Conservation (phyloP, 768 basidiomycete genomes). For the Tulasnella calospora region DNA sequence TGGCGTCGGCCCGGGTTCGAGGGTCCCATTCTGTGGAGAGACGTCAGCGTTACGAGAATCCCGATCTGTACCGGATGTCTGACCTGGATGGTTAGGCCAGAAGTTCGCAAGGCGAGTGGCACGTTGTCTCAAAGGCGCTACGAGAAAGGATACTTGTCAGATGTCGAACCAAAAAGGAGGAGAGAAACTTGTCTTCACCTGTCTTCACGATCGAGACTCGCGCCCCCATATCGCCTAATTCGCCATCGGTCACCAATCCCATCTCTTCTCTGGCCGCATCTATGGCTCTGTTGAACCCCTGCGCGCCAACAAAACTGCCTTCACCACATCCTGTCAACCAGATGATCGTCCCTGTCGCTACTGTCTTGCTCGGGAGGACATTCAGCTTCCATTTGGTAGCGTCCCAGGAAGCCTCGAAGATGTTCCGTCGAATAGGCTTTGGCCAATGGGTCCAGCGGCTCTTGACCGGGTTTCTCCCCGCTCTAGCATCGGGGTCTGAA, state of each 20-base stretch:
- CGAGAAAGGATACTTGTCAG: not conserved
- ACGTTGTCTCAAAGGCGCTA: constrained; percentile 10
- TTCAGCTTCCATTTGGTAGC: not conserved
- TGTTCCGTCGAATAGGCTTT: not conserved
- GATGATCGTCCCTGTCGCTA: not conserved
- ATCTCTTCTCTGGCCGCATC: constrained; percentile 26
- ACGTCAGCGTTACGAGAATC: not conserved
- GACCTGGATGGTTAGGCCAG: not conserved
- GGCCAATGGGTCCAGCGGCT: not conserved
- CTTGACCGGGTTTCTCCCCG: not conserved
- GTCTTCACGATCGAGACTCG: constrained; percentile 22
- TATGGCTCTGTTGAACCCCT: constrained; percentile 17
- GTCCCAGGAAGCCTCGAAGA: not conserved
- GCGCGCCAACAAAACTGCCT: constrained; percentile 11
- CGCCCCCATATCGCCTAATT: constrained; percentile 23
- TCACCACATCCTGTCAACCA: constrained; percentile 21
- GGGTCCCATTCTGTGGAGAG: not conserved
- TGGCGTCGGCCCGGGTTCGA: not conserved
- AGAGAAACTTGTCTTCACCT: not conserved
- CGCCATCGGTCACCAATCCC: constrained; percentile 11
- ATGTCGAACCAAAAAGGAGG: not conserved
- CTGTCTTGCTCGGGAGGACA: not conserved
- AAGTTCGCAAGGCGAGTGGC: not conserved
- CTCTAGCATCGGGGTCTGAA: not conserved
- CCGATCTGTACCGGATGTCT: not conserved